Evolutionary conservation across 176 grass and related monocot genomes (phyloP), one percentile per base, ranked within the genome.

Genomic region (Aegilops umbellulata): DNA sequence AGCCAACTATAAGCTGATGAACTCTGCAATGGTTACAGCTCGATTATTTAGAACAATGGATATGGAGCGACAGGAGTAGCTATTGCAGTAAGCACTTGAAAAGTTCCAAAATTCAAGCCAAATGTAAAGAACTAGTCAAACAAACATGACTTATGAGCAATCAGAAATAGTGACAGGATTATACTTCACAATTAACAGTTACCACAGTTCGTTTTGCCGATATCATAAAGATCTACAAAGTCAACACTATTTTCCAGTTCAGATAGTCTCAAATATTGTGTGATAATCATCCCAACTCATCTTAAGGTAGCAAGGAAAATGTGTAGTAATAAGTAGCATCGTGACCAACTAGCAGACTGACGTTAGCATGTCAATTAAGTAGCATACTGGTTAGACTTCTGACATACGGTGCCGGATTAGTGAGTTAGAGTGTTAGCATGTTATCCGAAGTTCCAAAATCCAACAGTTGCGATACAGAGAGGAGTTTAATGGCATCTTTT

Each of bases 1-100:
- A 94, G 84, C 96, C 93, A 98, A n/a, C 87, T 91, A 92, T 94
- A 91, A 89, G 88, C 88, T 89, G 92, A 90, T 88, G 96, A 94
- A 84, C 92, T 86, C 91, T 98, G 93, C 86, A 91, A 86, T 64
- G 79, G 76, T 86, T 25, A 85, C 47, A 84, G 31, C 62, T 72
- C 53, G 31, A 82, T 22, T 17, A 81, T 81, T 85, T 81, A 81
- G 34, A 76, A 23, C 14, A 27, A 46, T 75, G 35, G 38, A 36
- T 62, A 84, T 61, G 69, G 41, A 77, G 14, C 14, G 82, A 79
- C 8, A 12, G 46, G 19, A 77, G 13, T 71, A 84, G 80, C 6
- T 80, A 62, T 46, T 74, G 24, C 46, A 6, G 24, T 39, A 39
- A 72, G 26, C 5, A 83, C 23, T 51, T 27, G 3, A 49, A 81